Evolutionary conservation across 371 early-diverging fungal genomes (phyloP), one percentile per base, ranked within the genome.

Genomic region (Mortierella sp.): DNA sequence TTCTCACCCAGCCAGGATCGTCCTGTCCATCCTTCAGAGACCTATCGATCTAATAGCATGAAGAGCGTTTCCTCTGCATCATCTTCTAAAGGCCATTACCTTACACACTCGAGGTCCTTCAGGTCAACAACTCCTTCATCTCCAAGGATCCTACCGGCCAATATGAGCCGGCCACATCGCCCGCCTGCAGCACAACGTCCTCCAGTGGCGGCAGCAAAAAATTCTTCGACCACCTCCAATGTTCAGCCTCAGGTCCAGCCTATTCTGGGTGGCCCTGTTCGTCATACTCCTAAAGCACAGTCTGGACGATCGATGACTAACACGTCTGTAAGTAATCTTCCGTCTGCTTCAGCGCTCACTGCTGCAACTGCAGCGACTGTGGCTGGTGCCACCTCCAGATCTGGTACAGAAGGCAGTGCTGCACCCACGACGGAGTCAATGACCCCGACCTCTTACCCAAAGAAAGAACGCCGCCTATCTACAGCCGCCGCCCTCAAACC

Each of bases 151-250:
- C 14, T 65, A 0, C 66, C 67, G 26, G 29, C 59, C 46, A 67
- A 59, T 23, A 4, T 72, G 64, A 2, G 64, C 1, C 67, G 67
- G 5, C 47, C 66, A 6, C 64, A 66, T 57, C 37, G 30, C 11
- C 72, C 72, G 1, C 62, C 62, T 12, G 37, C 9, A 37, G 3
- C 37, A 37, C 9, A 3, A 9, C 37, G 37, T 9, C 37, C 37
- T 37, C 37, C 37, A 37, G 37, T 37, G 37, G 37, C 37, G 9
- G 9, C 3, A 37, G 37, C 37, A 37, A 37, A 9, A 9, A 9
- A 9, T 9, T 37, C 37, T 37, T 37, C 9, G 37, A 3, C 9
- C 37, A 37, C 37, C 37, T 9, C 37, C 9, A 37, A 37, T 37
- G 9, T 9, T 37, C 37, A 37, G 37, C 37, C 37, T 37, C 37